A percentile compares a stretch with the other conserved stretches of the same genome.
Conservation (phyloP, 441 rosid species). For the Erodium trifolium region DNA sequence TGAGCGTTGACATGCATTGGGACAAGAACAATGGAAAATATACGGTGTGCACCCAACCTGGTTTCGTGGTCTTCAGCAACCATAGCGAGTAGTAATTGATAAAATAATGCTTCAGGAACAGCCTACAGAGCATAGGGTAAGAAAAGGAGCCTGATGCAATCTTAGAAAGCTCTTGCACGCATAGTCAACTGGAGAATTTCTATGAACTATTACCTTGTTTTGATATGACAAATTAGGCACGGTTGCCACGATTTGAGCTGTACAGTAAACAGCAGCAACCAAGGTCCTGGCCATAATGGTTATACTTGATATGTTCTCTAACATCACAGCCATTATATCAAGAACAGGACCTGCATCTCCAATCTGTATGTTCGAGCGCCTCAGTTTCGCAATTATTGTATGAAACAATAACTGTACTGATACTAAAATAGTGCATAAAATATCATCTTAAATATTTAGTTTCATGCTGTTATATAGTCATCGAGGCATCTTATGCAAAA, state of each 20-base stretch:
- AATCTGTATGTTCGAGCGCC: slow-evolving; percentile 34
- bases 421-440: background rate
- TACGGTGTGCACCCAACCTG: slow-evolving; percentile 72
- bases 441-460: background rate
- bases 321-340: slow-evolving; percentile 81
- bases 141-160: slow-evolving; percentile 2
- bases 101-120: slow-evolving; percentile 77
- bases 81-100: slow-evolving; percentile 80
- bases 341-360: slow-evolving; percentile 95
- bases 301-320: slow-evolving; percentile 79
- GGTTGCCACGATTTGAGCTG: slow-evolving; percentile 78
- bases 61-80: slow-evolving; percentile 71
- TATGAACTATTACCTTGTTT: slow-evolving; percentile 51
- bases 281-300: slow-evolving; percentile 69
- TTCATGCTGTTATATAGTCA: background rate
- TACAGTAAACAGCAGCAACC: slow-evolving; percentile 68
- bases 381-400: background rate
- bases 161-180: slow-evolving; percentile 7
- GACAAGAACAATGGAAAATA: slow-evolving; percentile 80
- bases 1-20: slow-evolving; percentile 76
- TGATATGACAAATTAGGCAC: slow-evolving; percentile 73
- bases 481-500: background rate
- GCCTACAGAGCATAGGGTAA: slow-evolving; percentile 33
- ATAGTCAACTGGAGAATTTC: background rate
- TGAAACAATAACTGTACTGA: background rate